Conservation (phyloP, 129 eudicot genomes). For the Kitagawia praeruptora region DNA sequence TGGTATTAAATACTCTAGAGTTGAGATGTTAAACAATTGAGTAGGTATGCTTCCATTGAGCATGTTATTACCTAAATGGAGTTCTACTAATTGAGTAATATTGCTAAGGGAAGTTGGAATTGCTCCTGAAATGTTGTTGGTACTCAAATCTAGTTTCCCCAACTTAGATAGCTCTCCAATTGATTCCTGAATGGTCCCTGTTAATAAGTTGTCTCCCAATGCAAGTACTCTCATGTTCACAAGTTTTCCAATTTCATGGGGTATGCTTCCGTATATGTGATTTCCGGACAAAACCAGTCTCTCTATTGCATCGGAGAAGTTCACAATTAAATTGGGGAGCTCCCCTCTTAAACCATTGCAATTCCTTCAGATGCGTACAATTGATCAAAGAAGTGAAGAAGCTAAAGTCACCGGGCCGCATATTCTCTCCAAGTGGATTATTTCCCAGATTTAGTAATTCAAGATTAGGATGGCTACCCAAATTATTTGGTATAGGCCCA, state of each 20-base stretch:
- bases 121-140: not conserved
- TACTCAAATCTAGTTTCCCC: not conserved
- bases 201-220: not conserved
- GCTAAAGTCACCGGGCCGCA: not conserved
- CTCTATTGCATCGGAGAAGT: not conserved
- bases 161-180: not conserved
- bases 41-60: constrained; percentile 5
- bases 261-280: constrained; percentile 10
- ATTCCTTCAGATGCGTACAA: not conserved
- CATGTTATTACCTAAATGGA: not conserved
- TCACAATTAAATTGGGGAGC: not conserved
- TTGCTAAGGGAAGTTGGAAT: constrained; percentile 11
- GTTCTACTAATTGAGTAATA: not conserved
- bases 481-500: constrained; percentile 6
- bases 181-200: not conserved
- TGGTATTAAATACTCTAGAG: not conserved
- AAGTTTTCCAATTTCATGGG: constrained; percentile 1
- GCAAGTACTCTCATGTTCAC: not conserved
- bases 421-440: not conserved
- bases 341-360: constrained; percentile 6
- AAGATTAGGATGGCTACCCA: constrained; percentile 3
- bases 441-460: not conserved
- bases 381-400: constrained; percentile 8
- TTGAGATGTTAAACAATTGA: not conserved
- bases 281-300: not conserved